Evolutionary conservation across 2,329 filamentous ascomycete species (phyloP), one percentile per base, ranked within the genome.

Genomic region (Diaporthe velutina): DNA sequence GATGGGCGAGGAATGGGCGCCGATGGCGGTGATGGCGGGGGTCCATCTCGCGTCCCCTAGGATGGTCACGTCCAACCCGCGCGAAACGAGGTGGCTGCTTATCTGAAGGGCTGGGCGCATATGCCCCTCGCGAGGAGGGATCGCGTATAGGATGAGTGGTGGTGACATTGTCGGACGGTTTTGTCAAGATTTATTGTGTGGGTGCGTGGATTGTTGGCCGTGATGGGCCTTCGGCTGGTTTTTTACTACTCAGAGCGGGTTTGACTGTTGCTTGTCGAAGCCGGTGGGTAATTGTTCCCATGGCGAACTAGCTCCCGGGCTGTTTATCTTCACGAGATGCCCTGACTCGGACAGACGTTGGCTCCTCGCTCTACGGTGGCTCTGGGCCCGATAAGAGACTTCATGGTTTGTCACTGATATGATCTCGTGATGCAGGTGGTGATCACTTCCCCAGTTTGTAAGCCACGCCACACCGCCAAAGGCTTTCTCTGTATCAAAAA

Each of bases 51-150:
- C 42, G 19, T 66, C 52, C 2, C 52, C 54, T 12, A 75, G 38
- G 15, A 74, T 38, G 17, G 71, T 74, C 25, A 75, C 74, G 42
- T 70, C 57, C 12, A 75, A 54, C 10, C 74, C 71, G 19, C 70
- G 42, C 15, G 71, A 50, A 2, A 73, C 55, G 33, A 75, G 74
- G 38, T 75, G 55, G 22, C 45, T 48, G 50, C 40, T 48, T 25
- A 75, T 73, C 55, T 75, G 74, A 40, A 75, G 66, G 30, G 71
- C 74, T 58, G 74, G 74, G 17, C 60, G 48, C 61, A 73, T 75
- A 35, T 75, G 74, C 30, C 74, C 71, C 50, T 73, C 74, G 30
- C 60, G 60, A 6, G 74, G 64, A 4, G 60, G 60, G 17, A 68
- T 60, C 13, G 71, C 64, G 71, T 73, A 70, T n/a, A 75, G 19